phyloP scores from a whole-genome alignment of 306 rosid genomes.

The Abrus pulchellus region DNA sequence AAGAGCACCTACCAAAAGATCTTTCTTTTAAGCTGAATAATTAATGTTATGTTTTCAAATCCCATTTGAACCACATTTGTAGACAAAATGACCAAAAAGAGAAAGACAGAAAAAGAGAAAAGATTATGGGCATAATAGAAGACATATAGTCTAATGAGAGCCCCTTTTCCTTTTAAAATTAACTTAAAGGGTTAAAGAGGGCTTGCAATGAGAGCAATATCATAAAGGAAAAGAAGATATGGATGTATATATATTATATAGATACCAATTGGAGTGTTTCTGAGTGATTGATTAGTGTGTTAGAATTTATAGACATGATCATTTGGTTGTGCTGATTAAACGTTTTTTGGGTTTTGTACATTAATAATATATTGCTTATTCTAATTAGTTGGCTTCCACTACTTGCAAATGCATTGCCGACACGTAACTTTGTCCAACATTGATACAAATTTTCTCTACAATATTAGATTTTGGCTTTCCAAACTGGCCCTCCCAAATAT shows the following conservation, averaged over 20 bases:
- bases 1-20: slow-evolving; percentile 85
- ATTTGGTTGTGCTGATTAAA: slow-evolving; percentile 42
- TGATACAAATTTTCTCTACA: slow-evolving; percentile 6
- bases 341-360: slow-evolving; percentile 46
- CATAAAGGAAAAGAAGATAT: slow-evolving; percentile 41
- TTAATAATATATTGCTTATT: slow-evolving; percentile 35
- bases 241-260: neutral
- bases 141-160: slow-evolving; percentile 45
- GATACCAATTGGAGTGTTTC: slow-evolving; percentile 43
- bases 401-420: slow-evolving; percentile 41
- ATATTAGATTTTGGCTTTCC: slow-evolving; percentile 18
- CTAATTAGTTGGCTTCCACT: slow-evolving; percentile 43
- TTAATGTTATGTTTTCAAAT: slow-evolving; percentile 15
- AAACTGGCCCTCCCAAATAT: slow-evolving; percentile 40
- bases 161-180: slow-evolving; percentile 51
- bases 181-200: slow-evolving; percentile 43
- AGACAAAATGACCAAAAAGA: slow-evolving; percentile 32
- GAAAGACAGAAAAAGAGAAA: neutral
- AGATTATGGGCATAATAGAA: slow-evolving; percentile 24
- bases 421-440: slow-evolving; percentile 25
- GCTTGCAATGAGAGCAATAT: slow-evolving; percentile 36
- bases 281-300: slow-evolving; percentile 53
- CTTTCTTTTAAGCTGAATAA: slow-evolving; percentile 67
- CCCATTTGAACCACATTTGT: slow-evolving; percentile 19
- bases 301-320: slow-evolving; percentile 40